phyloP scores from a whole-genome alignment of 305 asterid species.

The Fraxinus nigra region DNA sequence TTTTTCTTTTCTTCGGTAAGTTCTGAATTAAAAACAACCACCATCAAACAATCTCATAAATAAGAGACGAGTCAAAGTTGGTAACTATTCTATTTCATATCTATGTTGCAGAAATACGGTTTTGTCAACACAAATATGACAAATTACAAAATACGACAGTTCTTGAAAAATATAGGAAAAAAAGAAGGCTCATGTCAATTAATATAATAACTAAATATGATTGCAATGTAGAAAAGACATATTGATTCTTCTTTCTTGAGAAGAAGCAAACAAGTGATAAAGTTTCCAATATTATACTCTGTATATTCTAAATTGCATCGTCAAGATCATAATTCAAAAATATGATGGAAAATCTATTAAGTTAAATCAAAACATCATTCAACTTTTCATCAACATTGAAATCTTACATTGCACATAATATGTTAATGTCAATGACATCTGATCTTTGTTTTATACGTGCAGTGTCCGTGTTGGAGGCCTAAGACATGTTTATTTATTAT shows the following conservation, averaged over 20 bases:
- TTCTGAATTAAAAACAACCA: neutral
- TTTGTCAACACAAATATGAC: neutral
- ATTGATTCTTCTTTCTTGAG: neutral
- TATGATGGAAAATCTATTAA: neutral
- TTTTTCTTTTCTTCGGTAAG: neutral
- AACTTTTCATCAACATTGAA: neutral
- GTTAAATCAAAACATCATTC: neutral
- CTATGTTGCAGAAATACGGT: neutral
- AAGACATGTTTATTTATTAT: neutral
- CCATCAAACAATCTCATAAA: neutral
- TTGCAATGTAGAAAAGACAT: neutral
- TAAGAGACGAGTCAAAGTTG: neutral
- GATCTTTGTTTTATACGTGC: neutral
- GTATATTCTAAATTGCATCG: neutral
- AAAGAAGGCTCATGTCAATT: neutral
- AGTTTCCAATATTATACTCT: neutral
- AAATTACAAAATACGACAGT: neutral
- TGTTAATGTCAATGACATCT: neutral
- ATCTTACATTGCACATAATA: neutral
- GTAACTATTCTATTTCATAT: neutral
- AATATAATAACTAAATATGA: neutral
- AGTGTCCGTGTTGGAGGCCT: neutral
- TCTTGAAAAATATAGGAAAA: neutral
- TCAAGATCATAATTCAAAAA: neutral
- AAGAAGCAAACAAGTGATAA: neutral